phyloP scores from a whole-genome alignment of 1,284 basidiomycete species.

The Tremellales sp. region DNA sequence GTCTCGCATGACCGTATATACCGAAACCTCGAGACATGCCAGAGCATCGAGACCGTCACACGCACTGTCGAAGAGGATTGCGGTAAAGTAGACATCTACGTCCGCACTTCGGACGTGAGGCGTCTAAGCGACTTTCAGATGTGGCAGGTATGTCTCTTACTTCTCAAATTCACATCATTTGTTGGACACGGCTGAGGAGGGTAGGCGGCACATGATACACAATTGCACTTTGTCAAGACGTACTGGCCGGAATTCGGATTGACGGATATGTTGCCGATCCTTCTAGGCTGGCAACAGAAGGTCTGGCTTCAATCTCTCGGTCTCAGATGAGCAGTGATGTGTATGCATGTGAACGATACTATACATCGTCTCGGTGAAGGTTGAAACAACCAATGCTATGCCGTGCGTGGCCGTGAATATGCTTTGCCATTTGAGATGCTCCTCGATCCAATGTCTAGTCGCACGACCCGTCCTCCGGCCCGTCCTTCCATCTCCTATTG shows the following conservation, averaged over 20 bases:
- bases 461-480: slow-evolving; percentile 78
- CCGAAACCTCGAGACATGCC: slow-evolving; percentile 16
- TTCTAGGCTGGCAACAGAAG: slow-evolving; percentile 79
- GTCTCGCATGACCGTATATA: slow-evolving; percentile 17
- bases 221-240: slow-evolving; percentile 83
- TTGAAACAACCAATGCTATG: too few relatives aligned
- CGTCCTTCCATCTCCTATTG: slow-evolving; percentile 85
- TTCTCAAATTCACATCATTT: background rate
- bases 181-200: slow-evolving; percentile 3
- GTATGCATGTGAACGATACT: slow-evolving; percentile 6
- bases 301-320: slow-evolving; percentile 47
- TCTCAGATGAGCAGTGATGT: slow-evolving; percentile 9
- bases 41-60: slow-evolving; percentile 10
- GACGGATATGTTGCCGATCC: slow-evolving; percentile 75
- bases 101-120: slow-evolving; percentile 88
- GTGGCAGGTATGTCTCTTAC: slow-evolving; percentile 76
- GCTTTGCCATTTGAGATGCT: too few relatives aligned
- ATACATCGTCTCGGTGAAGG: too few relatives aligned
- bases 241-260: slow-evolving; percentile 97
- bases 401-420: too few relatives aligned
- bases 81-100: slow-evolving; percentile 69
- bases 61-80: slow-evolving; percentile 19
- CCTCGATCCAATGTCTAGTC: too few relatives aligned
- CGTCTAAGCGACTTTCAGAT: slow-evolving; percentile 88
- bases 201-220: slow-evolving; percentile 63